Base-by-base conservation (phyloP, 495 filamentous ascomycete genomes). In the Tricharina praecox region DNA sequence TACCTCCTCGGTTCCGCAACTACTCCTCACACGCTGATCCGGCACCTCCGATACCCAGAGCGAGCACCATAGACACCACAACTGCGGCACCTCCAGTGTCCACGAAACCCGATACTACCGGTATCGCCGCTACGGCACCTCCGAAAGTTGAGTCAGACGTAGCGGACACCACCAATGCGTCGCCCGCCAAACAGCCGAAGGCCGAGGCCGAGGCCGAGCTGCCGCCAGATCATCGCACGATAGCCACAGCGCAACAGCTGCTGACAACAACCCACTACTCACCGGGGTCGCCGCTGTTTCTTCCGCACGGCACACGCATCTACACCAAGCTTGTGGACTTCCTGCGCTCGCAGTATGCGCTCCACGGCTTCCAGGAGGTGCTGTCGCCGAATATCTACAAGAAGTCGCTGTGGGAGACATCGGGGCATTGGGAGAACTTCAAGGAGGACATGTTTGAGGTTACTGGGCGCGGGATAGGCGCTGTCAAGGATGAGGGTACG, bases 401-500 rank as follows among this genome's bases (percentile, higher is more conserved):
- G 63, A 79, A 79, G 57, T 77, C 81, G 0, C 67, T 95, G 42
- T 95, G 87, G 87, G 76, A 83, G 56, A 77, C 76, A 42, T 90
- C 82, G 3, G 87, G 87, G 2, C 87, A 95, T 55, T 83, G 87
- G 75, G 79, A 88, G 28, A 93, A 93, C 62, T 95, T 93, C 64
- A 79, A 82, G 52, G 79, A 93, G 58, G 85, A 93, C 56, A 95
- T 95, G 87, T 95, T 85, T 67, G 78, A 81, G 47, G 87, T 93
- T 23, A 80, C 74, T 3, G 76, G 70, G 47, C 73, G 73, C 10
- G 74, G 71, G 11, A 69, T 70, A n/a, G 66, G 62, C 4, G 75
- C 68, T 1, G 50, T 60, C 36, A 57, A 50, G 19, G 56, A 56
- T 38, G 55, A 55, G 26, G 56, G 39, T n/a, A 39, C 26, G 23